Conservation (phyloP, 1,284 basidiomycete genomes). For the Cerrena zonata region DNA sequence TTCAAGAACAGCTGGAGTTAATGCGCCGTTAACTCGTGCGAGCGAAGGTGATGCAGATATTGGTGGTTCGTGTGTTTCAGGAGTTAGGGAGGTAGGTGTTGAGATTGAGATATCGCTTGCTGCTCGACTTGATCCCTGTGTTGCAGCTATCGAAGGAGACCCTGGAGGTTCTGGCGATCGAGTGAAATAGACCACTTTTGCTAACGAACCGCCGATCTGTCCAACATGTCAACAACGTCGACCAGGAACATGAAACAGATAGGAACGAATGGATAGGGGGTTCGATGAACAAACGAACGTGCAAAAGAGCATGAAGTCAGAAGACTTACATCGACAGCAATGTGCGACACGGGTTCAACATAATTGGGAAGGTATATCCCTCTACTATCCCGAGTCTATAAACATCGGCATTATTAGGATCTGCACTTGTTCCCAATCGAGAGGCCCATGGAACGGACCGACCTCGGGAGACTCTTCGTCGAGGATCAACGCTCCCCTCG, state of each 20-base stretch:
- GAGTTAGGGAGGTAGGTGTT: slow-evolving; percentile 47
- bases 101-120: slow-evolving; percentile 43
- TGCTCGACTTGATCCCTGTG: slow-evolving; percentile 42
- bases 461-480: slow-evolving; percentile 91
- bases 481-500: slow-evolving; percentile 82
- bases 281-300: no score
- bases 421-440: neutral
- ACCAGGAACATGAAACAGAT: neutral
- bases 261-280: neutral
- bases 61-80: slow-evolving; percentile 33
- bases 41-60: slow-evolving; percentile 14
- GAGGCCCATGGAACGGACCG: slow-evolving; percentile 24
- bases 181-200: slow-evolving; percentile 98
- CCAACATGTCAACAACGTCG: neutral
- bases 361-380: slow-evolving; percentile 94
- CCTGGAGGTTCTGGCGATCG: slow-evolving; percentile 76
- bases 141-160: slow-evolving; percentile 60
- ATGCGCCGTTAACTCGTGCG: slow-evolving; percentile 55
- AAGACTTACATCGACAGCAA: slow-evolving; percentile 83
- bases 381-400: slow-evolving; percentile 82
- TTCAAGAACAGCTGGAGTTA: slow-evolving; percentile 77
- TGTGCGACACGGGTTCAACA: slow-evolving; percentile 93
- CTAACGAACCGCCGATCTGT: slow-evolving; percentile 92
- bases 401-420: slow-evolving; percentile 1
- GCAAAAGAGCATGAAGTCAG: neutral